Evolutionary conservation across 148 eudicot species (phyloP), one percentile per base, ranked within the genome.

Genomic region (Amaranthus hypochondriacus): DNA sequence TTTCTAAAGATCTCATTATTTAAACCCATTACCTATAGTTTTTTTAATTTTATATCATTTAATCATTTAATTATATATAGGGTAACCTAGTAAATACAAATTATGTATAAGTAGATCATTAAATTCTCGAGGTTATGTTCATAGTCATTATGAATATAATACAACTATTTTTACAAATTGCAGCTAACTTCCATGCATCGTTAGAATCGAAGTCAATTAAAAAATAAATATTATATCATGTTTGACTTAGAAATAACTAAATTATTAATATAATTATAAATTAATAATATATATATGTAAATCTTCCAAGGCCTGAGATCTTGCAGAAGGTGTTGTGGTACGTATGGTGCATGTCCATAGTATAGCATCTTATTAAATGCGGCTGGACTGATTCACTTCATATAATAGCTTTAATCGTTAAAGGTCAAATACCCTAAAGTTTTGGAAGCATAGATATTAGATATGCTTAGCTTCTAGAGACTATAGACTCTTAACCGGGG

Each of bases 141-240:
- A 48, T 66, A 55, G 49, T 42, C 6, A 42, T 48, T 42, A 66
- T 7, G 13, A 66, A 8, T 9, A 66, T 48, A 48, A 66, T n/a
- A 66, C 55, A 48, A 66, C 54, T 66, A 48, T n/a, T 49, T 66
- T 48, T 48, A 66, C 69, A 66, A 49, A 46, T 66, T 66, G 68
- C 68, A 64, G 13, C 69, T 43, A 55, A 48, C 42, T 18, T 49
- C 10, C 49, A 66, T 48, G 69, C 69, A 7, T 49, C 39, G 55
- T 46, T 46, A 3, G 9, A 48, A 65, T 65, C 68, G 39, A 65
- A 46, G 15, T 44, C 68, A 65, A 46, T 47, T 14, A 13, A 4
- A 2, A 3, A 1, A 5, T 46, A 14, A 60, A 8, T 28, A 28
- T 28, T 28, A 28, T 0, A 2, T 48, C 6, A n/a, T 48, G 53